Conservation (phyloP, 75 land plant genomes). For the Larix kaempferi region DNA sequence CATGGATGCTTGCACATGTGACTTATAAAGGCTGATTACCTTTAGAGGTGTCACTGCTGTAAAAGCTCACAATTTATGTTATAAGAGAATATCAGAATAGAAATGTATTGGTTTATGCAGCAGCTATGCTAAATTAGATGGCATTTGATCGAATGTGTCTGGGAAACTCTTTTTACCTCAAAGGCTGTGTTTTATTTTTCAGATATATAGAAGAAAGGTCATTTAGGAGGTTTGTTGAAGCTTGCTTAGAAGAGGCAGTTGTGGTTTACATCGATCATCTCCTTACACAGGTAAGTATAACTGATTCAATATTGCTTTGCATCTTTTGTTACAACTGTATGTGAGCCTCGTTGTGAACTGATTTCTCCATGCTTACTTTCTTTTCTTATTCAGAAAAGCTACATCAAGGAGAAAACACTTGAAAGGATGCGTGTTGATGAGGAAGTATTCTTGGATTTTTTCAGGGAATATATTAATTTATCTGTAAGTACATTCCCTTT, state of each 20-base stretch:
- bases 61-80: neutral
- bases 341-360: neutral
- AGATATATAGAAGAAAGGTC: constrained; percentile 93
- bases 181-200: neutral
- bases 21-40: neutral
- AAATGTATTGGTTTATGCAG: neutral
- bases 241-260: constrained; percentile 93
- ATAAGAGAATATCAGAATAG: no score
- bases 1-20: neutral
- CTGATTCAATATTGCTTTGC: neutral
- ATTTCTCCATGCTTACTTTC: neutral
- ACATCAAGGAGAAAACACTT: constrained; percentile 91
- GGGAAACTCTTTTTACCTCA: no score
- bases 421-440: constrained; percentile 93
- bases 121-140: neutral
- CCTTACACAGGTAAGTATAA: constrained; percentile 70
- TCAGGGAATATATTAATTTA: constrained; percentile 69
- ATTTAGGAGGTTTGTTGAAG: constrained; percentile 91
- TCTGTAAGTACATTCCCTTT: constrained; percentile 46
- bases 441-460: constrained; percentile 86
- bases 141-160: neutral
- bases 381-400: constrained; percentile 49
- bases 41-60: neutral
- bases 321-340: constrained; percentile 3
- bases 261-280: constrained; percentile 93